Evolutionary conservation across 257 asterid genomes (phyloP), one percentile per base, ranked within the genome.

Genomic region (Lithospermum erythrorhizon): DNA sequence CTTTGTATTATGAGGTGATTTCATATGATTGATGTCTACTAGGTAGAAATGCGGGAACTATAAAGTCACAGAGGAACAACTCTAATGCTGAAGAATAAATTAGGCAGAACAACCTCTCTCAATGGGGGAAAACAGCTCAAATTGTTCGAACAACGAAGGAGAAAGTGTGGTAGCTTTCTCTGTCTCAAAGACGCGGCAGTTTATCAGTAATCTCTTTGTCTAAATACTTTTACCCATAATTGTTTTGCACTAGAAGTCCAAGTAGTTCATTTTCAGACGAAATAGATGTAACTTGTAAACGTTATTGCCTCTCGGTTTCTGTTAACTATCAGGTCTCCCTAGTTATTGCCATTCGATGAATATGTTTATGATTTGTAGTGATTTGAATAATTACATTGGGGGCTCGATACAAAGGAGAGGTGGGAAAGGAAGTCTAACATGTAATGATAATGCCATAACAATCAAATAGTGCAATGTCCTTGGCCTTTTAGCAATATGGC

Each of bases 141-240:
- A 63, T 13, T 23, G 35, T 55, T 68, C 67, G 6, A 52, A 71
- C 25, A 7, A 27, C 10, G 70, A 73, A 53, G 76, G 62, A 66
- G 70, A 68, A 56, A 64, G 55, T 30, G 71, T 54, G 59, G 70
- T 71, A 27, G 62, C 51, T 53, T 64, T 61, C 20, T 2, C 24
- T 18, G 69, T 75, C 51, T 62, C 70, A 7, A 75, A 62, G 58
- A 73, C 76, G 67, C 89, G 79, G 56, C 83, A 61, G 63, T 75
- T 68, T 90, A 75, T n/a, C 78, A 68, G 97, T 90, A 87, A 35
- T 23, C 60, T 18, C 18, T 56, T 56, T 22, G 19, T 3, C 18
- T 23, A 35, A 35, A 35, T 35, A 35, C 45, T 35, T 35, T 13
- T 13, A 35, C 45, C 45, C 9, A 0, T 35, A 35, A 35, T 41